Base-by-base conservation (phyloP, 1,284 basidiomycete genomes). In the Ceratobasidium sp. region DNA sequence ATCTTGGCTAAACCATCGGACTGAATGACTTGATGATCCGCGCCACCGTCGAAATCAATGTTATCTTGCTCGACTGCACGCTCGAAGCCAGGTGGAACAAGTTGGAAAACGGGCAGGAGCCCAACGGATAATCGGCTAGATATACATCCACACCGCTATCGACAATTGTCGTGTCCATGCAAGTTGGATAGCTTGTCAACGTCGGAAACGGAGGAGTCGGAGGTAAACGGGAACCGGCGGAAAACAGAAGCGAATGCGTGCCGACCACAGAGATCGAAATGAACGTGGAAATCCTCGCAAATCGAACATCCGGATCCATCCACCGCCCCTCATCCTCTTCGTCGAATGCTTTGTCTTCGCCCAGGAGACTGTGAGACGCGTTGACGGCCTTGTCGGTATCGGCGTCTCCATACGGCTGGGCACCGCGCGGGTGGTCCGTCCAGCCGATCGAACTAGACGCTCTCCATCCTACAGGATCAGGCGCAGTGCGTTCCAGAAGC, bases 331-430 rank as follows among this genome's bases (percentile, higher is more conserved):
- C n/a, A 20, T 63, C 70, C 6, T 44, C 75, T 23, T 77, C 75
- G 33, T 77, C 64, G 23, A 53, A 64, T 28, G 75, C 64, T 28
- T 77, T 61, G 53, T 77, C 55, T 33, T 67, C 64, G 20, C 63
- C 44, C 40, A 68, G 40, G 23, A 61, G 64, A 39, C 73, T 76
- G 23, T 39, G 49, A 9, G 64, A 44, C 55, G 64, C 46, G 20
- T 28, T 20, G 26, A 39, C 63, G n/a, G 66, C 75, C 40, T 55
- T 67, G 40, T 77, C 64, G 18, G 64, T 77, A 20, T 77, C 64
- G 39, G 64, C 64, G 15, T 68, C 75, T 7, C 53, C 55, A 5
- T 58, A 55, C 28, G 68, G 55, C 28, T 70, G 49, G 53, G 53
- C 53, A 44, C 68, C 68, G 68, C n/a, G 63, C 23, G 40, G 63